These are phyloP conservation scores for Diddensiella transvaalensis DNA, from an alignment of 805 yeast species.

Conservation along the genomic window DNA sequence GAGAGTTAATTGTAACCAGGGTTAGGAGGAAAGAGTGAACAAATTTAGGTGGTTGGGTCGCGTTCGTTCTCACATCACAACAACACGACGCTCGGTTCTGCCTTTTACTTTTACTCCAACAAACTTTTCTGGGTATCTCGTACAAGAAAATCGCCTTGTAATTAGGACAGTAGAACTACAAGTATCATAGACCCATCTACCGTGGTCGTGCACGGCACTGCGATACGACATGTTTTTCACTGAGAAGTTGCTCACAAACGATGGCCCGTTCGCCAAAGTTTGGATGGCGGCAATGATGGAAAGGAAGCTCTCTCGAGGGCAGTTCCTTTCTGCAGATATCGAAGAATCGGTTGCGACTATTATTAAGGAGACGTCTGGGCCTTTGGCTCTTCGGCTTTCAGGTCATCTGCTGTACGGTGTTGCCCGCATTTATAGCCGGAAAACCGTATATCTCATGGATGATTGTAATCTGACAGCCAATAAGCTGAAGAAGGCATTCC, in stretches of 20 bases:
- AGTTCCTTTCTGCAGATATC: slow-evolving; percentile 68
- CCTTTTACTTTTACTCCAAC: background rate
- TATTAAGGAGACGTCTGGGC: slow-evolving; percentile 47
- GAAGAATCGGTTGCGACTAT: slow-evolving; percentile 63
- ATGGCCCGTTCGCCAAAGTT: slow-evolving; percentile 83
- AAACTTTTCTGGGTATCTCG: too few relatives aligned
- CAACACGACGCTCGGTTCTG: background rate
- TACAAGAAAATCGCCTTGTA: too few relatives aligned
- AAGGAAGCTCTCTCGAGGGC: slow-evolving; percentile 66
- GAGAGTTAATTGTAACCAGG: too few relatives aligned
- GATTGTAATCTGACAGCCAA: slow-evolving; percentile 76
- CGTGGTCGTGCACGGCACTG: too few relatives aligned
- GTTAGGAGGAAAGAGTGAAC: too few relatives aligned
- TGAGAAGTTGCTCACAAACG: slow-evolving; percentile 54
- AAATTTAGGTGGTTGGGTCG: background rate
- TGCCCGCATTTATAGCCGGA: slow-evolving; percentile 78
- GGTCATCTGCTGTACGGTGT: slow-evolving; percentile 87
- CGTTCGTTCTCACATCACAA: background rate
- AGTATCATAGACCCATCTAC: too few relatives aligned
- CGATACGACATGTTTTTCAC: slow-evolving; percentile 44
- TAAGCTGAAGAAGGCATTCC: slow-evolving; percentile 56
- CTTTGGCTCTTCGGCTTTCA: slow-evolving; percentile 74
- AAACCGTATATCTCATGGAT: slow-evolving; percentile 76
- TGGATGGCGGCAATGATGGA: slow-evolving; percentile 94
- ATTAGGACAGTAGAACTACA: too few relatives aligned